These are phyloP conservation scores for Huntiella savannae DNA, from an alignment of 2,329 filamentous ascomycete genomes.

Conservation along the genomic window DNA sequence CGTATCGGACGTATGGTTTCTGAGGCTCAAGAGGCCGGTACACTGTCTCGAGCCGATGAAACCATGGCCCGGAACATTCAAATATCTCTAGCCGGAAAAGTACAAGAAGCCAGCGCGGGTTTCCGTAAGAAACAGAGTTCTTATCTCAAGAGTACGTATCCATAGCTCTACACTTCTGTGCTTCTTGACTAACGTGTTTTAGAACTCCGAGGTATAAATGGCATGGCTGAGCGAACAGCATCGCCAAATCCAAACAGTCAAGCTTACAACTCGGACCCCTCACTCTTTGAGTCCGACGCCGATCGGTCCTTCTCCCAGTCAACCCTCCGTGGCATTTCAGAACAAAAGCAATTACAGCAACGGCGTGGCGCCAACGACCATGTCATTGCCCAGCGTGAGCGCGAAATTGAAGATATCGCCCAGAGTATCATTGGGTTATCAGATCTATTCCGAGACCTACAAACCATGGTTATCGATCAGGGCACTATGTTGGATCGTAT, in stretches of 20 bases:
- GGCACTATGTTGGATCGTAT: slow-evolving; percentile 84
- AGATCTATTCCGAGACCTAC: slow-evolving; percentile 89
- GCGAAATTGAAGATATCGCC: slow-evolving; percentile 93
- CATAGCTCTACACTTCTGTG: background rate
- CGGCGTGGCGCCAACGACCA: slow-evolving; percentile 44
- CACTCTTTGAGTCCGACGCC: slow-evolving; percentile 78
- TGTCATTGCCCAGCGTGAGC: slow-evolving; percentile 76
- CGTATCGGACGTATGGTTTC: slow-evolving; percentile 72
- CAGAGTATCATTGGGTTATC: slow-evolving; percentile 95
- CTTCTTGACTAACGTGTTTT: slow-evolving; percentile 1
- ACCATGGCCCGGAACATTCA: slow-evolving; percentile 94
- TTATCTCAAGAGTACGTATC: slow-evolving; percentile 66
- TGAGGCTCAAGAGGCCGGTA: slow-evolving; percentile 54
- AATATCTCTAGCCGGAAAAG: slow-evolving; percentile 67
- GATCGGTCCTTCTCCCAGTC: slow-evolving; percentile 85
- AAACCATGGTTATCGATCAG: slow-evolving; percentile 87
- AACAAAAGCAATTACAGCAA: slow-evolving; percentile 39
- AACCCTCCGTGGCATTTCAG: slow-evolving; percentile 60
- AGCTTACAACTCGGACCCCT: slow-evolving; percentile 47
- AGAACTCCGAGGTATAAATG: slow-evolving; percentile 60
- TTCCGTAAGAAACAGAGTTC: slow-evolving; percentile 96
- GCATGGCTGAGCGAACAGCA: slow-evolving; percentile 24
- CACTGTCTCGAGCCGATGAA: slow-evolving; percentile 67
- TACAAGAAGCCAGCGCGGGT: slow-evolving; percentile 77
- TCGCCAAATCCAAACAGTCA: slow-evolving; percentile 23